phyloP scores from a whole-genome alignment of 345 rosid species.

The Sapria himalayana region DNA sequence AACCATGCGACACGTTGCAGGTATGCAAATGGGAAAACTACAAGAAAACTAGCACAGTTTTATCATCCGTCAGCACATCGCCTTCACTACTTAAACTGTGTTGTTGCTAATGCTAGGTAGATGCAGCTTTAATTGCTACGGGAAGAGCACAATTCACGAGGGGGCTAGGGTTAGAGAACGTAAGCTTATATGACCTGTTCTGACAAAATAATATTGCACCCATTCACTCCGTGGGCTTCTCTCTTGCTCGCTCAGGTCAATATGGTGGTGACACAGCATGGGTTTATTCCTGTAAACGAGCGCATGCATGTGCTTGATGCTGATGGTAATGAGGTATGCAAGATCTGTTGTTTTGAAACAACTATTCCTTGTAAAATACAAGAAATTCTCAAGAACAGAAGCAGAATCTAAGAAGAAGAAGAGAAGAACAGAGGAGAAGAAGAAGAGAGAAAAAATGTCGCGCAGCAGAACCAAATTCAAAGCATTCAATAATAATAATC shows the following conservation, averaged over 20 bases:
- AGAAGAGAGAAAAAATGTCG: no score
- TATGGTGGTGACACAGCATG: slow-evolving; percentile 73
- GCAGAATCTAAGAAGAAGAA: no score
- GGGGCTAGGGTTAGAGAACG: slow-evolving; percentile 94
- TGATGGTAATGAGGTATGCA: slow-evolving; percentile 53
- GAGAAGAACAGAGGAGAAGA: no score
- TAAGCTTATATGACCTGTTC: slow-evolving; percentile 13
- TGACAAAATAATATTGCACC: background rate
- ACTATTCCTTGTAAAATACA: no score
- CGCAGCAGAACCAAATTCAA: no score
- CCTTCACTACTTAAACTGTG: slow-evolving; percentile 4
- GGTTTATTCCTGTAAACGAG: slow-evolving; percentile 86
- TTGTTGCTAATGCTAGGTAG: slow-evolving; percentile 43
- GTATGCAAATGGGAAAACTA: slow-evolving; percentile 13
- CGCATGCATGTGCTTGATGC: slow-evolving; percentile 75
- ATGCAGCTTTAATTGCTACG: slow-evolving; percentile 95
- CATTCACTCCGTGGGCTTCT: background rate
- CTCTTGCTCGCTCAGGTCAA: slow-evolving; percentile 28
- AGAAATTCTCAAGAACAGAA: no score
- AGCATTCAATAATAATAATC: no score
- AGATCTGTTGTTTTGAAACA: no score
- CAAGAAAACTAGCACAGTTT: no score
- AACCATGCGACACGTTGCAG: slow-evolving; percentile 69
- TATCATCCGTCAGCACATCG: background rate
- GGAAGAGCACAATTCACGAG: slow-evolving; percentile 98